Conservation (phyloP, 2,329 filamentous ascomycete species). For the Fusarium vanettenii region DNA sequence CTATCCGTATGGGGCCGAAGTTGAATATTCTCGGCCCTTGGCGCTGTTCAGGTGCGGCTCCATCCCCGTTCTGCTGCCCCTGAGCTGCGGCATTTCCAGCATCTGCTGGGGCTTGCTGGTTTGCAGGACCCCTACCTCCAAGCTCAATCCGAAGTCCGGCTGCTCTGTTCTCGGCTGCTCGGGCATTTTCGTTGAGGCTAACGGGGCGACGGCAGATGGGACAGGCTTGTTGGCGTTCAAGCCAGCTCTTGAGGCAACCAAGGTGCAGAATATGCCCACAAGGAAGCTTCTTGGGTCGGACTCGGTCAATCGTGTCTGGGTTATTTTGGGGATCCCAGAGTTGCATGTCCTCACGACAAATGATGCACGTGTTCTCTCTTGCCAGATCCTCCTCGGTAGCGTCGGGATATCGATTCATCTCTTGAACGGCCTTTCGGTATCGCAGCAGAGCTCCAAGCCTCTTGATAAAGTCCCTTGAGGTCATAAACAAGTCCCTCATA, state of each 20-base stretch:
- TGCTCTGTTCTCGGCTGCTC: conserved; percentile 42
- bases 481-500: conserved; percentile 94
- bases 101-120: conserved; percentile 41
- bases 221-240: conserved; percentile 96
- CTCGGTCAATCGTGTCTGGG: conserved; percentile 81
- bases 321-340: conserved; percentile 72
- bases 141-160: conserved; percentile 48
- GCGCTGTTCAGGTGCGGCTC: conserved; percentile 34
- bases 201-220: conserved; percentile 93
- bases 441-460: conserved; percentile 88
- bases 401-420: conserved; percentile 96
- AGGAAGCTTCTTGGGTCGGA: conserved; percentile 93
- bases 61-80: conserved; percentile 39
- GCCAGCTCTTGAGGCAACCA: conserved; percentile 94
- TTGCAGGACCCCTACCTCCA: conserved; percentile 37
- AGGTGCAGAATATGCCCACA: conserved; percentile 97
- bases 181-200: conserved; percentile 44
- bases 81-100: conserved; percentile 30
- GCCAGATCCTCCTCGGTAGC: conserved; percentile 87
- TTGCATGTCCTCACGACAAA: conserved; percentile 95
- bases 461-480: conserved; percentile 90
- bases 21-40: conserved; percentile 72
- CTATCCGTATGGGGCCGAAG: conserved; percentile 79
- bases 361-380: conserved; percentile 94
- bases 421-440: conserved; percentile 89